phyloP scores from a whole-genome alignment of 805 yeast species.

The Dipodascus albidus region DNA sequence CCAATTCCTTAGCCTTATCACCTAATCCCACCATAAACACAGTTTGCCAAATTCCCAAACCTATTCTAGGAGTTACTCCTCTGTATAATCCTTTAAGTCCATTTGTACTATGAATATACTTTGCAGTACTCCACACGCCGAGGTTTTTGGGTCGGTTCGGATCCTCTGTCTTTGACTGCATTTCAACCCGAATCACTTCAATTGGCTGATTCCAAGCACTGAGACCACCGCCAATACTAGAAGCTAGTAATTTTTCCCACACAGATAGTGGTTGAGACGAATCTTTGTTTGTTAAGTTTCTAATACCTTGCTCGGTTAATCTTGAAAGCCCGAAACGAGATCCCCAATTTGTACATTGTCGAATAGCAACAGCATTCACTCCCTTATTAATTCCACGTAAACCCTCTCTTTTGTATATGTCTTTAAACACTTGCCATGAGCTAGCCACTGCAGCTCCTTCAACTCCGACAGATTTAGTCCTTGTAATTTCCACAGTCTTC shows the following conservation, averaged over 20 bases:
- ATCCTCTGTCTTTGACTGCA: conserved; percentile 92
- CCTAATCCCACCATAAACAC: conserved; percentile 98
- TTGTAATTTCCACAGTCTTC: conserved; percentile 97
- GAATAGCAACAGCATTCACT: conserved; percentile 94
- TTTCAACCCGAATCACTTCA: conserved; percentile 94
- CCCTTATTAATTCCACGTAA: conserved; percentile 93
- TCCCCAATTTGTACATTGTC: conserved; percentile 99
- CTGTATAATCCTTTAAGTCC: conserved; percentile 88
- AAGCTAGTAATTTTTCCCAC: conserved; percentile 69
- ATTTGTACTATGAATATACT: conserved; percentile 69
- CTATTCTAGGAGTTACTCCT: conserved; percentile 96
- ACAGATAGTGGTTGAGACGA: conserved; percentile 54
- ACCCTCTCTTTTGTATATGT: conserved; percentile 78
- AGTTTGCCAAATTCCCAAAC: conserved; percentile 96
- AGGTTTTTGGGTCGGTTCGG: conserved; percentile 93
- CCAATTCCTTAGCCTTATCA: conserved; percentile 73
- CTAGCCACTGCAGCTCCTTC: conserved; percentile 59
- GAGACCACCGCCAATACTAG: conserved; percentile 92
- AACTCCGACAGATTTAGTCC: conserved; percentile 59
- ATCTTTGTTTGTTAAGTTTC: conserved; percentile 47
- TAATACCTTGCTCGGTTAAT: conserved; percentile 78
- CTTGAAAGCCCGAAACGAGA: conserved; percentile 90
- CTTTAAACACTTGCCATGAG: conserved; percentile 76
- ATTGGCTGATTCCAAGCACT: conserved; percentile 99
- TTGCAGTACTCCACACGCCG: conserved; percentile 63